Conservation (phyloP, 805 yeast species). For the Wickerhamomyces pijperi region DNA sequence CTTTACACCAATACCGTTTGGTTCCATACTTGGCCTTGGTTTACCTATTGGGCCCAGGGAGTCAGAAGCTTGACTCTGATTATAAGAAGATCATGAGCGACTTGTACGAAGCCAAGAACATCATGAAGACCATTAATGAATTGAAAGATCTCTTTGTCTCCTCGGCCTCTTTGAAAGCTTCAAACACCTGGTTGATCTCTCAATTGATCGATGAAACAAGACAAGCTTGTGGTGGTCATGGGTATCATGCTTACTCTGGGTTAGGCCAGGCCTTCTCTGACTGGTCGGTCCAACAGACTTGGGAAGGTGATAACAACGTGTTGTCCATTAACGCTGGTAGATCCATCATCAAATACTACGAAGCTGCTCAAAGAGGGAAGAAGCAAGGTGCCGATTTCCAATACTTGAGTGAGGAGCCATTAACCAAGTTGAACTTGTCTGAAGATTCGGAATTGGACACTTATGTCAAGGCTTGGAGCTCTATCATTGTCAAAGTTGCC, state of each 20-base stretch:
- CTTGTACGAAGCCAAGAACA: slow-evolving; percentile 38
- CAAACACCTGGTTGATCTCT: slow-evolving; percentile 80
- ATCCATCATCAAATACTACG: slow-evolving; percentile 37
- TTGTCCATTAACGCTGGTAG: slow-evolving; percentile 79
- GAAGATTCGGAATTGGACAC: slow-evolving; percentile 13
- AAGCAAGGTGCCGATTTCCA: slow-evolving; percentile 18
- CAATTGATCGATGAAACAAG: slow-evolving; percentile 78
- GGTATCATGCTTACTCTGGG: slow-evolving; percentile 86
- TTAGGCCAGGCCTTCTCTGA: slow-evolving; percentile 83
- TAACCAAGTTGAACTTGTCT: slow-evolving; percentile 11
- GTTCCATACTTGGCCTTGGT: slow-evolving; percentile 76
- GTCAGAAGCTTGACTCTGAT: slow-evolving; percentile 45
- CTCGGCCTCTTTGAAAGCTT: slow-evolving; percentile 81
- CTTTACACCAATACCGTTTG: slow-evolving; percentile 80
- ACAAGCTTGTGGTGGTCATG: slow-evolving; percentile 95
- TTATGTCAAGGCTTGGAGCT: slow-evolving; percentile 21
- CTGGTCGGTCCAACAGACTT: slow-evolving; percentile 97
- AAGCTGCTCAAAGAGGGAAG: slow-evolving; percentile 26
- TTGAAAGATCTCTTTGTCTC: slow-evolving; percentile 73
- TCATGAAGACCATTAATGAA: slow-evolving; percentile 41
- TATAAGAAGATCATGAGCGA: slow-evolving; percentile 38
- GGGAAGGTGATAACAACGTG: slow-evolving; percentile 96
- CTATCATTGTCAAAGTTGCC: slow-evolving; percentile 23
- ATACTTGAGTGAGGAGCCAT: slow-evolving; percentile 17
- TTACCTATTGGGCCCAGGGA: slow-evolving; percentile 65